A percentile compares a stretch with the other conserved stretches of the same genome.
Conservation (phyloP, 164 flowering plant genomes). For the Tinospora cordifolia region DNA sequence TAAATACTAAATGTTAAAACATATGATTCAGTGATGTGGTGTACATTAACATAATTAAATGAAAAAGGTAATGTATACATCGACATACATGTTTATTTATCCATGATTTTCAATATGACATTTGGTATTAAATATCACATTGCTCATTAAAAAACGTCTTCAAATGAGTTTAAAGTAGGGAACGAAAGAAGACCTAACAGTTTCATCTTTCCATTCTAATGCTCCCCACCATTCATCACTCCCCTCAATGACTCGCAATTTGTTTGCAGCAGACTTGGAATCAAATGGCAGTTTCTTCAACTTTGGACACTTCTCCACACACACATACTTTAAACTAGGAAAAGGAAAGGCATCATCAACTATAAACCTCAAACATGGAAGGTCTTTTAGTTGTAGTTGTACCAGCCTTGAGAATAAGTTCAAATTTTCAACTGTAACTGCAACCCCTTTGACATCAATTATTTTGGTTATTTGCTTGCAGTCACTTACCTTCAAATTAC, state of each 20-base stretch:
- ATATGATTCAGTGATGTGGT: too few relatives aligned
- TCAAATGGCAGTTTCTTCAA: conserved; percentile 17
- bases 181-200: background rate
- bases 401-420: conserved; percentile 4
- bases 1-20: too few relatives aligned
- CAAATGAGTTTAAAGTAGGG: background rate
- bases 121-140: too few relatives aligned
- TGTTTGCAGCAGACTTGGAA: background rate
- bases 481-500: too few relatives aligned
- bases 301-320: background rate
- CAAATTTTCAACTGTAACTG: background rate
- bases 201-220: conserved; percentile 12
- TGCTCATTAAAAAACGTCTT: too few relatives aligned
- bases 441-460: background rate
- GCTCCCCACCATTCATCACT: conserved; percentile 10
- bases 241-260: background rate
- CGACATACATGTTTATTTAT: too few relatives aligned
- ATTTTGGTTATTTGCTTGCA: background rate
- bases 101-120: too few relatives aligned
- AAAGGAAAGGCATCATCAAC: conserved; percentile 7
- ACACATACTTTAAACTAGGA: conserved; percentile 1
- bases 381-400: background rate
- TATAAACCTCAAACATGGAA: conserved; percentile 12
- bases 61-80: too few relatives aligned
- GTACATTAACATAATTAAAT: too few relatives aligned